phyloP scores from a whole-genome alignment of 306 rosid genomes.

The Vigna unguiculata region DNA sequence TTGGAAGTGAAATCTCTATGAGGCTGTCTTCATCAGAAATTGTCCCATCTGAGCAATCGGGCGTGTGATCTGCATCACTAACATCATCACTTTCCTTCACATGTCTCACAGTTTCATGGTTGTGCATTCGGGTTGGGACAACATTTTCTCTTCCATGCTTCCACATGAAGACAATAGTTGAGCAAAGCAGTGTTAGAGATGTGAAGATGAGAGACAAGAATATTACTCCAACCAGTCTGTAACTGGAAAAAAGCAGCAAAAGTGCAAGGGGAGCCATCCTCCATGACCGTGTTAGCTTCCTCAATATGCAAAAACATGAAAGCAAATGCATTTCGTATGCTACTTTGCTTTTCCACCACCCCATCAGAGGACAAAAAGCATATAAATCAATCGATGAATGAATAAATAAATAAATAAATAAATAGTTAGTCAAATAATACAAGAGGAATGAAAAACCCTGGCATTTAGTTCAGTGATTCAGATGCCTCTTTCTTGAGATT shows the following conservation, averaged over 20 bases:
- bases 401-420: neutral
- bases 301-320: slow-evolving; percentile 58
- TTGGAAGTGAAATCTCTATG: slow-evolving; percentile 85
- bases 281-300: slow-evolving; percentile 61
- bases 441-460: neutral
- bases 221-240: slow-evolving; percentile 51
- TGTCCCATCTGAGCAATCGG: slow-evolving; percentile 74
- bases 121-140: slow-evolving; percentile 32
- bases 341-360: slow-evolving; percentile 56
- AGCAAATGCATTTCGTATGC: slow-evolving; percentile 69
- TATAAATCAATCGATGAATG: neutral
- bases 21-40: slow-evolving; percentile 97
- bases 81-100: slow-evolving; percentile 38
- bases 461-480: neutral
- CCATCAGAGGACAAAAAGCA: slow-evolving; percentile 44
- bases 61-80: slow-evolving; percentile 55
- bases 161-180: slow-evolving; percentile 49
- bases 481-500: neutral
- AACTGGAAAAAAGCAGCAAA: slow-evolving; percentile 55
- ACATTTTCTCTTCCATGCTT: slow-evolving; percentile 41
- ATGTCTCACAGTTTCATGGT: slow-evolving; percentile 27
- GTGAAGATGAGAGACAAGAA: slow-evolving; percentile 57
- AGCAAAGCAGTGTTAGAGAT: slow-evolving; percentile 52
- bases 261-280: slow-evolving; percentile 59
- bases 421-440: neutral